Base-by-base conservation (phyloP, 208 protist species). In the Naegleria lovaniensis region DNA sequence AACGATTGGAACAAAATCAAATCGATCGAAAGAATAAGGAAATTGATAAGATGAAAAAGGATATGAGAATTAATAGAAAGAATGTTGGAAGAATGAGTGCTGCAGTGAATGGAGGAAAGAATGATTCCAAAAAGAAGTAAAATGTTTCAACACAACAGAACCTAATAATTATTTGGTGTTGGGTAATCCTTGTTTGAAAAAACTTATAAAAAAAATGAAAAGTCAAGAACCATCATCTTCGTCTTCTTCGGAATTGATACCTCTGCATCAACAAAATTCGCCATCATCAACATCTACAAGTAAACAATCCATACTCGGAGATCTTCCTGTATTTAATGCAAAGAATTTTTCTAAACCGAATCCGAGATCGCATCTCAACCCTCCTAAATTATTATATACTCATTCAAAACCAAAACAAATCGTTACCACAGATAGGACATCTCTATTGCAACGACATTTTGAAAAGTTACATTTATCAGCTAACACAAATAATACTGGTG, bases 1-100 rank as follows among this genome's bases (percentile, higher is more conserved):
- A 89, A 67, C 55, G 41, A 38, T 9, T 33, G 11, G 33, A 89
- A 89, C 85, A 89, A 67, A 51, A 58, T 40, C 41, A 89, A 67
- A 38, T 67, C 9, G 85, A 89, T 67, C 7, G 29, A 15, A 40
- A 9, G 51, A 89, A 67, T 19, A 89, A 25, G 39, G n/a, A 89
- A 41, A 7, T 41, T 36, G 13, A 9, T 19, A 89, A 40, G 36
- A 40, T 48, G 22, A 67, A 15, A 5, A 89, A 89, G n/a, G n/a
- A 55, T 22, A 40, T 40, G 15, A 89, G 85, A 67, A 89, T 39
- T 29, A 29, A 5, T 11, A 89, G 85, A 89, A 89, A 89, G 41
- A 67, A 67, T 67, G 55, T 67, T 29, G 55, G 55, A 67, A 67
- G 22, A 67, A 48, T 48, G 43, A 48, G 43, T 48, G 43, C 43